A percentile compares a stretch with the other conserved stretches of the same genome.
Conservation (phyloP, 352 stramenopile species). For the Globisporangium apiculatum region DNA sequence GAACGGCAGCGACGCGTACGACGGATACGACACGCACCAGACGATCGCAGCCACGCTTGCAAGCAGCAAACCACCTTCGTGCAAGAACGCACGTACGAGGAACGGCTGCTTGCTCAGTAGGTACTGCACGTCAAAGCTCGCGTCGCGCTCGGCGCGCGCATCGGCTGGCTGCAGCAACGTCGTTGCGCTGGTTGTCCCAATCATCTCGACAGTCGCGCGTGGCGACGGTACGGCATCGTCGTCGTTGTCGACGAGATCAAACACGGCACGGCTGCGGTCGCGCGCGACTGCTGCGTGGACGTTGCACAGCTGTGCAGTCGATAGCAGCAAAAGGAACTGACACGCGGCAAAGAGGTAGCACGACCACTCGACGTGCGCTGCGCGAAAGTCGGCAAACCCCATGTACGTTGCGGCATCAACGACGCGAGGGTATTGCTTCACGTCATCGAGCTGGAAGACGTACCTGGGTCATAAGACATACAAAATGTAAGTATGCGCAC, state of each 20-base stretch:
- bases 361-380: conserved; percentile 33
- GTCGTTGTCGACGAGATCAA: neutral
- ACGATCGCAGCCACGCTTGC: conserved; percentile 58
- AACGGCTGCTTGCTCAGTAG: conserved; percentile 61
- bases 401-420: conserved; percentile 40
- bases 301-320: conserved; percentile 57
- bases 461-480: conserved; percentile 23
- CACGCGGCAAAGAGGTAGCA: conserved; percentile 63
- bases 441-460: conserved; percentile 35
- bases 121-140: conserved; percentile 34
- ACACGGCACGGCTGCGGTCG: conserved; percentile 6
- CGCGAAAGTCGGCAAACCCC: conserved; percentile 53
- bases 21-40: conserved; percentile 81
- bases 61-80: conserved; percentile 59
- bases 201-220: conserved; percentile 8
- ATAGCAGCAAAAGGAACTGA: conserved; percentile 55
- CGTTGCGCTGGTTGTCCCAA: conserved; percentile 3
- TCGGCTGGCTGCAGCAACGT: conserved; percentile 12
- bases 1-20: conserved; percentile 60
- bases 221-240: neutral
- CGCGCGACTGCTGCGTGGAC: conserved; percentile 27
- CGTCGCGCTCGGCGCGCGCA: conserved; percentile 13
- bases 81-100: conserved; percentile 50
- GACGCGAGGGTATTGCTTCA: conserved; percentile 22
- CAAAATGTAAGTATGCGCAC: too few relatives aligned